phyloP scores from a whole-genome alignment of 495 filamentous ascomycete genomes.

The Amorphotheca resinae region DNA sequence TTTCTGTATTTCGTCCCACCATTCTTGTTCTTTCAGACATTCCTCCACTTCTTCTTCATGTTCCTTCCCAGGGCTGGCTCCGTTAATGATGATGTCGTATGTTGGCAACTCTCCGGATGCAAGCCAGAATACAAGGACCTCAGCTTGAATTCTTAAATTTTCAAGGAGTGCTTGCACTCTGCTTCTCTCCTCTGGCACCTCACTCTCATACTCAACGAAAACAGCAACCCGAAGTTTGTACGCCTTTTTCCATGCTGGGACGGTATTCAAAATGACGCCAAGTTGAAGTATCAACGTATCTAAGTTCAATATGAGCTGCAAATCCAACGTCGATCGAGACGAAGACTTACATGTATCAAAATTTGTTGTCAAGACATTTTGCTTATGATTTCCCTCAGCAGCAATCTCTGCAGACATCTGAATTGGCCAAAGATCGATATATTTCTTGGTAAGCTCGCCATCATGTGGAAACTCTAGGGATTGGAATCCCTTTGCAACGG shows the following conservation, averaged over 20 bases:
- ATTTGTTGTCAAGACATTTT: conserved; percentile 71
- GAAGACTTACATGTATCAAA: conserved; percentile 62
- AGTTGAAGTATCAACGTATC: conserved; percentile 78
- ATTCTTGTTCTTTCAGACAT: conserved; percentile 54
- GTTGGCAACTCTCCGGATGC: conserved; percentile 58
- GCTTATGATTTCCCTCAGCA: conserved; percentile 42
- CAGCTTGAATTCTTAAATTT: conserved; percentile 69
- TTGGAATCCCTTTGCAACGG: conserved; percentile 73
- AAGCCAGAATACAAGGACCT: conserved; percentile 72
- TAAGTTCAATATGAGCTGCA: conserved; percentile 12
- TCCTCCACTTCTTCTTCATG: conserved; percentile 43
- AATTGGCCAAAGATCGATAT: conserved; percentile 83
- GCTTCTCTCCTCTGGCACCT: conserved; percentile 65
- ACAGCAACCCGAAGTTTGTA: conserved; percentile 67
- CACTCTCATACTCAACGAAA: conserved; percentile 81
- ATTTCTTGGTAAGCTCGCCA: conserved; percentile 37
- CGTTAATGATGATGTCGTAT: conserved; percentile 73
- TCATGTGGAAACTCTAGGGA: conserved; percentile 54
- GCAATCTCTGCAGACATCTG: conserved; percentile 69
- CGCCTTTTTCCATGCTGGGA: conserved; percentile 68
- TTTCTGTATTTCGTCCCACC: conserved; percentile 69
- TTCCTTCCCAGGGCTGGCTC: conserved; percentile 27
- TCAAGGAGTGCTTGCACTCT: conserved; percentile 65
- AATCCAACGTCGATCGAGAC: background rate
- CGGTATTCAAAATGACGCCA: conserved; percentile 72